Percentiles rank a stretch among this genome's conserved stretches.
Evolutionary conservation across 352 stramenopile species (phyloP).

Genomic region (Phytophthora pistaciae): DNA sequence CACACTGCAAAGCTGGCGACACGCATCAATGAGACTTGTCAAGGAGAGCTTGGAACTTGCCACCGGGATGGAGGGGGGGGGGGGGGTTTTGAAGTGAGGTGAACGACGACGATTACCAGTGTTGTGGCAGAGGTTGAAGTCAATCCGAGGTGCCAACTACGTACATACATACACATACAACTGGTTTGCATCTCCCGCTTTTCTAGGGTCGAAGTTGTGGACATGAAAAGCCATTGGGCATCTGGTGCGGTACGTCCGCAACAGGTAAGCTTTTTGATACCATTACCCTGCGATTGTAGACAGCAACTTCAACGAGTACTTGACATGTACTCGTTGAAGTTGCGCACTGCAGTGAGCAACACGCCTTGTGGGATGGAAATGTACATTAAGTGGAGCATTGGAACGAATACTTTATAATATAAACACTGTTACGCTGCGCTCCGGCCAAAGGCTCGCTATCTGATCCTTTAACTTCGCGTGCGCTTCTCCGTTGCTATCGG

Average conservation of each 20-base stretch:
- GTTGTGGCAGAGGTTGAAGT: conserved; percentile 13
- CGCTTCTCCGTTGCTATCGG: not conserved
- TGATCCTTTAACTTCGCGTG: not conserved
- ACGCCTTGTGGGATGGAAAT: no score
- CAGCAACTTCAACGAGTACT: not conserved
- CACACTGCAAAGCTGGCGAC: not conserved
- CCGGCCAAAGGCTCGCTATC: not conserved
- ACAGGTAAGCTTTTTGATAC: no score
- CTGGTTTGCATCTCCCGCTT: conserved; percentile 3
- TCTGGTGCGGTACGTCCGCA: not conserved
- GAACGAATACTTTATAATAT: conserved; percentile 31
- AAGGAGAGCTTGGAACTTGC: not conserved
- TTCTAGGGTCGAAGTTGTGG: conserved; percentile 11
- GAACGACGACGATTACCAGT: conserved; percentile 3
- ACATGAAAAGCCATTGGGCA: not conserved
- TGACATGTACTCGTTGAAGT: not conserved
- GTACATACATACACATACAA: not conserved
- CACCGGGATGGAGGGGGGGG: no score
- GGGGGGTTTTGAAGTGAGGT: not conserved
- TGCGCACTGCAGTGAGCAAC: not conserved
- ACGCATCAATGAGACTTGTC: not conserved
- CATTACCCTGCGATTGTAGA: not conserved
- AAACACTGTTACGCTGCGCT: not conserved
- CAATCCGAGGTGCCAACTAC: conserved; percentile 8
- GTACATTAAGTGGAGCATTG: no score